phyloP scores from a whole-genome alignment of 768 basidiomycete species.

The Aureoboletus auriporus region DNA sequence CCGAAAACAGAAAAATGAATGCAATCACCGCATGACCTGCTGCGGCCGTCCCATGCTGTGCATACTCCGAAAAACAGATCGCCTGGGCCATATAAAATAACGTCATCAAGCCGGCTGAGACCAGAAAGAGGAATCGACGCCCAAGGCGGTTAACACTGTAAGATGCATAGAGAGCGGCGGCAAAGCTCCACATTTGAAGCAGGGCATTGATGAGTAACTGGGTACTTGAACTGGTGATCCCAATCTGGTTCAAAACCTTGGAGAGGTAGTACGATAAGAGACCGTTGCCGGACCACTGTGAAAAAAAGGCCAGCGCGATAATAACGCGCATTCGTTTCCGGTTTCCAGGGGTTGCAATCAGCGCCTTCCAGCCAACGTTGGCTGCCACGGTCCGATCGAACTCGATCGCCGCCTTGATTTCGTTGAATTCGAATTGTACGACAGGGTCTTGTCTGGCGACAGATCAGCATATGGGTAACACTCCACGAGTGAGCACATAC shows the following conservation, averaged over 20 bases:
- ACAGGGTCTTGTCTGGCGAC: conserved; percentile 51
- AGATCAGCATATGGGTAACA: background rate
- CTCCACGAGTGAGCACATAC: conserved; percentile 26
- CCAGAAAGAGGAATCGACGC: conserved; percentile 62
- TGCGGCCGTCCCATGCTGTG: conserved; percentile 33
- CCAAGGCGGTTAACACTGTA: conserved; percentile 55
- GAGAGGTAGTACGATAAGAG: conserved; percentile 74
- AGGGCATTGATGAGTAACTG: conserved; percentile 61
- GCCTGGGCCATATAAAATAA: conserved; percentile 68
- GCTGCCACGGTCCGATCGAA: conserved; percentile 57
- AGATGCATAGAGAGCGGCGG: conserved; percentile 13
- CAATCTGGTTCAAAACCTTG: conserved; percentile 60
- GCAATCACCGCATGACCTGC: conserved; percentile 50
- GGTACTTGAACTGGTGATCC: conserved; percentile 48
- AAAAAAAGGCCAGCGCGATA: conserved; percentile 63
- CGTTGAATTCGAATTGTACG: conserved; percentile 70
- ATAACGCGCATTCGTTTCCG: conserved; percentile 64
- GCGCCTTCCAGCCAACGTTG: conserved; percentile 64
- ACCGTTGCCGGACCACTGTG: conserved; percentile 76
- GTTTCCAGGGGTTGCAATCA: conserved; percentile 66
- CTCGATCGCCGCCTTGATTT: conserved; percentile 77
- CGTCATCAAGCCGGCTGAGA: conserved; percentile 53
- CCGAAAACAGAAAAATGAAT: conserved; percentile 56
- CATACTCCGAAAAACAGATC: conserved; percentile 57
- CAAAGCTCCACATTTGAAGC: conserved; percentile 44